phyloP scores from a whole-genome alignment of 805 yeast species.

The Monosporozyma siamensis region DNA sequence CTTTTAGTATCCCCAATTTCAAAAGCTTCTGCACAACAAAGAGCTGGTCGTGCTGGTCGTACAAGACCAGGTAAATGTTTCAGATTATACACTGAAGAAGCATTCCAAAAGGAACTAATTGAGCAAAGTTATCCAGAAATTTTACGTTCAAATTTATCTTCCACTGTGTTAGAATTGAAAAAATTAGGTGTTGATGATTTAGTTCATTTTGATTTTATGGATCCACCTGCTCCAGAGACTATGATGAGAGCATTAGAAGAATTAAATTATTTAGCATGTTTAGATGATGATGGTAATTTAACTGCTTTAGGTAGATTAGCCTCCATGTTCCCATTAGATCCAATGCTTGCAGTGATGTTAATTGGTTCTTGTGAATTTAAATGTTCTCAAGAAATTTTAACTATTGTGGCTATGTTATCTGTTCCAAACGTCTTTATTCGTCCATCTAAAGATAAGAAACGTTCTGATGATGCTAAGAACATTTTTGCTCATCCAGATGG shows the following conservation, averaged over 20 bases:
- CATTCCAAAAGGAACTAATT: conserved; percentile 84
- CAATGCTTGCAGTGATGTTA: conserved; percentile 87
- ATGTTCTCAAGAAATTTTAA: conserved; percentile 81
- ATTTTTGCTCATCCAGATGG: conserved; percentile 89
- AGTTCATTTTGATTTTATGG: conserved; percentile 97
- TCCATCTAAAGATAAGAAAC: conserved; percentile 77
- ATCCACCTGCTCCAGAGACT: conserved; percentile 98
- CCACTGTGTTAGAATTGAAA: conserved; percentile 86
- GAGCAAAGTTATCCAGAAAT: conserved; percentile 97
- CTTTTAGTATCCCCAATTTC: conserved; percentile 91
- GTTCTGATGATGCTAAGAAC: conserved; percentile 86
- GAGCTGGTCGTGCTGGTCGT: conserved; percentile 99
- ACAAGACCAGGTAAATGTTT: conserved; percentile 97
- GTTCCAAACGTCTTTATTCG: conserved; percentile 94
- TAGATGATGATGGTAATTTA: conserved; percentile 84
- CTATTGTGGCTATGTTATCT: conserved; percentile 82
- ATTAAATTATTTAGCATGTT: conserved; percentile 78
- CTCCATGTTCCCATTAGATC: conserved; percentile 90
- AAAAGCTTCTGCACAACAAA: conserved; percentile 93
- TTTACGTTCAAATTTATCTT: conserved; percentile 78
- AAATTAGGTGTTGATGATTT: conserved; percentile 92
- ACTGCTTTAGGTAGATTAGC: conserved; percentile 86
- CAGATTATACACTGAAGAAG: conserved; percentile 92
- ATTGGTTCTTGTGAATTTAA: conserved; percentile 77
- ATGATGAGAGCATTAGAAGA: conserved; percentile 99